A percentile compares a stretch with the other conserved stretches of the same genome.
These are phyloP conservation scores for Coccinonectria pachysandricola DNA, from an alignment of 2,329 filamentous ascomycete species.

Conservation along the genomic window DNA sequence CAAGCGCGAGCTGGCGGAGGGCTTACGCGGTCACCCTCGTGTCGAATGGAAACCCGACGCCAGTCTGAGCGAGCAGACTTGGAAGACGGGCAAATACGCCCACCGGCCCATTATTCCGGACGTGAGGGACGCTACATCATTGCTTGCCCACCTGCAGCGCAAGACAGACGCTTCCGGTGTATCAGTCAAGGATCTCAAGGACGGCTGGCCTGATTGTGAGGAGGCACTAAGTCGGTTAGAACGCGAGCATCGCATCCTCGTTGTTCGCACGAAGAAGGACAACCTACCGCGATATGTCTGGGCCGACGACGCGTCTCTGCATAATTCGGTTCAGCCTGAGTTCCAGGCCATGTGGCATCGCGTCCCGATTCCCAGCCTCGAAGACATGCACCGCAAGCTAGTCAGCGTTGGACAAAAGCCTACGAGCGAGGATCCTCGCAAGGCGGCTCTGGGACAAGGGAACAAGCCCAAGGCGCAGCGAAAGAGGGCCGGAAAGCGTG, in stretches of 20 bases:
- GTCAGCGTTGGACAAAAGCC: slow-evolving; percentile 72
- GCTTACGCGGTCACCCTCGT: slow-evolving; percentile 54
- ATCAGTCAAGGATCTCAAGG: slow-evolving; percentile 81
- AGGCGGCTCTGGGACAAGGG: slow-evolving; percentile 28
- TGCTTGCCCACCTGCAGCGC: slow-evolving; percentile 71
- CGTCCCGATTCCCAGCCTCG: slow-evolving; percentile 63
- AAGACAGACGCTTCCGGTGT: slow-evolving; percentile 75
- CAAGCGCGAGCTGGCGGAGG: slow-evolving; percentile 54
- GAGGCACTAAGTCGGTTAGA: slow-evolving; percentile 71
- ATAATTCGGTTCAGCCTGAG: slow-evolving; percentile 66
- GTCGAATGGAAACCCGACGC: slow-evolving; percentile 47
- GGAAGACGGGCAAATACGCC: slow-evolving; percentile 61
- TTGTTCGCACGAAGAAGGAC: slow-evolving; percentile 88
- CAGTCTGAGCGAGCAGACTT: slow-evolving; percentile 55
- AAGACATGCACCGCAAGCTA: slow-evolving; percentile 68
- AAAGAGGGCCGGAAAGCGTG: slow-evolving; percentile 54
- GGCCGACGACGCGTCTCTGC: slow-evolving; percentile 73
- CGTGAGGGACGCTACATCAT: slow-evolving; percentile 65
- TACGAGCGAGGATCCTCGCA: slow-evolving; percentile 65
- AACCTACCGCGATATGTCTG: slow-evolving; percentile 77
- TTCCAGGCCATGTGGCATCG: slow-evolving; percentile 78
- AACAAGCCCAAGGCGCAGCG: slow-evolving; percentile 63
- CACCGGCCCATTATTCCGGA: slow-evolving; percentile 74
- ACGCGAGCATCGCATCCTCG: slow-evolving; percentile 65
- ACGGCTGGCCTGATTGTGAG: slow-evolving; percentile 85